Conservation (phyloP, 768 basidiomycete species). For the Paxillus involutus region DNA sequence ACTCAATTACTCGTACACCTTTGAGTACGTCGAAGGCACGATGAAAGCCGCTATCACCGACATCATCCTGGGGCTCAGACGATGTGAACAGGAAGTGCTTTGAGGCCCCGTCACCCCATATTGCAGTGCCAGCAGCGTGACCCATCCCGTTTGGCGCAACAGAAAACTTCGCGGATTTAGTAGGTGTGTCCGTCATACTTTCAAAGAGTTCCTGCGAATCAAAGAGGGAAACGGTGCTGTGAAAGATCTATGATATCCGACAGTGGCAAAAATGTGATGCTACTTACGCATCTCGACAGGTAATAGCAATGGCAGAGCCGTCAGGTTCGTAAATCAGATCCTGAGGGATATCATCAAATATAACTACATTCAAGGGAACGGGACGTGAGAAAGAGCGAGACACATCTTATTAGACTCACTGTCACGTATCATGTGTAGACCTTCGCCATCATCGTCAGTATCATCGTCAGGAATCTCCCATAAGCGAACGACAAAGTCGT, state of each 20-base stretch:
- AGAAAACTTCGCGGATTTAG: constrained; percentile 13
- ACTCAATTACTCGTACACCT: constrained; percentile 24
- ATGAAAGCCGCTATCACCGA: constrained; percentile 42
- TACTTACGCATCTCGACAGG: constrained; percentile 29
- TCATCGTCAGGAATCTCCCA: constrained; percentile 39
- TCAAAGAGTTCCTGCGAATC: constrained; percentile 23
- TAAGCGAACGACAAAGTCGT: constrained; percentile 41
- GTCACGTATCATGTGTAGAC: constrained; percentile 9
- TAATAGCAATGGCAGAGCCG: constrained; percentile 37
- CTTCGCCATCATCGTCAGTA: constrained; percentile 4
- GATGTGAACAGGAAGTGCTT: constrained; percentile 50
- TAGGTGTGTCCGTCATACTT: constrained; percentile 11
- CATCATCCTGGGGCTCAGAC: constrained; percentile 42
- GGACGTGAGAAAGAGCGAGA: constrained; percentile 4
- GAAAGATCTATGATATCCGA: background rate
- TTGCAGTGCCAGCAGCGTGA: constrained; percentile 44
- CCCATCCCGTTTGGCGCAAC: constrained; percentile 14
- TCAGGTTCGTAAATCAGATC: constrained; percentile 48
- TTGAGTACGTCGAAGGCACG: constrained; percentile 45
- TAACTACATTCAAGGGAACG: constrained; percentile 13
- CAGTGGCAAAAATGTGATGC: background rate
- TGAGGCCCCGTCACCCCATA: constrained; percentile 50
- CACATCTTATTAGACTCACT: constrained; percentile 12
- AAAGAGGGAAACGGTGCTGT: constrained; percentile 24
- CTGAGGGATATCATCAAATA: constrained; percentile 34